These are phyloP conservation scores for Colletotrichum karsti DNA, from an alignment of 2,329 filamentous ascomycete species.

Conservation along the genomic window DNA sequence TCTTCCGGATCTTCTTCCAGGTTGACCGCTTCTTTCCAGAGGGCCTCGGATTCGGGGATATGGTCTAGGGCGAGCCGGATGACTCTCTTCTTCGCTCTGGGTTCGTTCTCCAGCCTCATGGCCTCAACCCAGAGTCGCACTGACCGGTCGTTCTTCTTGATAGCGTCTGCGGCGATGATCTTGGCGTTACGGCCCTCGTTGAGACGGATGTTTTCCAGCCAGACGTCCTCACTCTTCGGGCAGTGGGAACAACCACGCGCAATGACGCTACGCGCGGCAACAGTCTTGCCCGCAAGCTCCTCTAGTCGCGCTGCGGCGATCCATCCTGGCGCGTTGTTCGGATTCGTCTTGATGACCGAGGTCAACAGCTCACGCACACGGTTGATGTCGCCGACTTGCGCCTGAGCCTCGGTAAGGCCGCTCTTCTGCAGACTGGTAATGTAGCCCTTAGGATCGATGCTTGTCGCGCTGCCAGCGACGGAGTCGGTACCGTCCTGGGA, in stretches of 20 bases:
- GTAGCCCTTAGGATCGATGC: constrained; percentile 94
- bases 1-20: constrained; percentile 90
- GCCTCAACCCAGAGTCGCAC: constrained; percentile 94
- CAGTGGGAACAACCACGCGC: constrained; percentile 89
- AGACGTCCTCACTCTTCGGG: constrained; percentile 92
- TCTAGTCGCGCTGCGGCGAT: constrained; percentile 93
- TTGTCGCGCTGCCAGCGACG: constrained; percentile 82
- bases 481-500: constrained; percentile 75
- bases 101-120: constrained; percentile 88
- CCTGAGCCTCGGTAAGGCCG: constrained; percentile 79
- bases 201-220: constrained; percentile 94
- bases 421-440: constrained; percentile 90
- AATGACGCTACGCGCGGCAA: constrained; percentile 88
- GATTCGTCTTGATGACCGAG: constrained; percentile 96
- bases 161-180: constrained; percentile 91
- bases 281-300: constrained; percentile 90
- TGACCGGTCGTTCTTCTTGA: constrained; percentile 89
- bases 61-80: constrained; percentile 91
- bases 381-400: constrained; percentile 93
- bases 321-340: constrained; percentile 93
- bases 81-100: constrained; percentile 89
- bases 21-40: constrained; percentile 99
- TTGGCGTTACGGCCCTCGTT: constrained; percentile 95
- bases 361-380: constrained; percentile 92
- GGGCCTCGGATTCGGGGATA: constrained; percentile 89